Conservation (phyloP, 192 early-diverging fungal species). For the Allomyces macrogynus region DNA sequence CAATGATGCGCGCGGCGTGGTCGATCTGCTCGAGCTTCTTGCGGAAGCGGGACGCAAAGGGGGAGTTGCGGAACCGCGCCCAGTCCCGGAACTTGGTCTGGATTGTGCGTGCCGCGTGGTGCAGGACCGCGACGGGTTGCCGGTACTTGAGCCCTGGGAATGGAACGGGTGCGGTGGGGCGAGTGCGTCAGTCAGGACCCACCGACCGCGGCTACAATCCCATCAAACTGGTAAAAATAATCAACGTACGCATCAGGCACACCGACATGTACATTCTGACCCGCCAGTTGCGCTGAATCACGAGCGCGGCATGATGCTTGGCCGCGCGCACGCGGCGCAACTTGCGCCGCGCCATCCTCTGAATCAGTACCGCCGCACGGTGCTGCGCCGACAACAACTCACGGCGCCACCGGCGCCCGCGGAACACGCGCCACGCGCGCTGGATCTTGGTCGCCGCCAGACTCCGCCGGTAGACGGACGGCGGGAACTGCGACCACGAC, state of each 20-base stretch:
- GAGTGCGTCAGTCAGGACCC: no score
- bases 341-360: slow-evolving; percentile 26
- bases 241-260: slow-evolving; percentile 21
- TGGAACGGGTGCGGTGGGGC: background rate
- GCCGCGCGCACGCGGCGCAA: slow-evolving; percentile 16
- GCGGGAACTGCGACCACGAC: slow-evolving; percentile 27
- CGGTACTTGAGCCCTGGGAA: slow-evolving; percentile 27
- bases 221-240: background rate
- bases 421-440: slow-evolving; percentile 24
- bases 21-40: slow-evolving; percentile 9
- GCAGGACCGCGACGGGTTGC: slow-evolving; percentile 25
- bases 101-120: slow-evolving; percentile 22
- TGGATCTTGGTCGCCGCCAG: slow-evolving; percentile 30
- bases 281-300: slow-evolving; percentile 32
- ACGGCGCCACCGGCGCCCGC: slow-evolving; percentile 17
- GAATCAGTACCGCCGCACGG: slow-evolving; percentile 25
- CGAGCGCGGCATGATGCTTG: slow-evolving; percentile 26
- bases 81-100: slow-evolving; percentile 31
- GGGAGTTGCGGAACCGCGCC: slow-evolving; percentile 31
- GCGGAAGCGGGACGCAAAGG: slow-evolving; percentile 17
- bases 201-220: no score
- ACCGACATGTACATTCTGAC: slow-evolving; percentile 25
- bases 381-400: slow-evolving; percentile 23
- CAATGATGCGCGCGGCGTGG: slow-evolving; percentile 21
- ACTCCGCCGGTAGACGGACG: slow-evolving; percentile 28